Evolutionary conservation across 2,329 filamentous ascomycete genomes (phyloP).

Genomic region (Penicillium fuscoglaucum): DNA sequence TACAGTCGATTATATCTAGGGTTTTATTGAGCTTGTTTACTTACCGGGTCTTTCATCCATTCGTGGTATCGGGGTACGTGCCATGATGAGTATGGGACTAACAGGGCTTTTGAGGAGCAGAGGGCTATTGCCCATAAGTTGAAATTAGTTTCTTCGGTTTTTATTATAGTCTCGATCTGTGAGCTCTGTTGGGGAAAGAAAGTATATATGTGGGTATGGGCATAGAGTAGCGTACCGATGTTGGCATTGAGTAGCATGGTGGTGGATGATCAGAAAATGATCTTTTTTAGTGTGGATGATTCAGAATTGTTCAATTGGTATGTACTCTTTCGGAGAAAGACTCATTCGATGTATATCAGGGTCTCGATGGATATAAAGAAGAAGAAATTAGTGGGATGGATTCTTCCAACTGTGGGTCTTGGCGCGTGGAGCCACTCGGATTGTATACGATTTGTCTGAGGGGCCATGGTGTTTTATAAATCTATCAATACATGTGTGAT

Average conservation of each 20-base stretch:
- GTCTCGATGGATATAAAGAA: background rate
- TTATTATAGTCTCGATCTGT: background rate
- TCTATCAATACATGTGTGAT: background rate
- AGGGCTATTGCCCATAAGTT: constrained; percentile 56
- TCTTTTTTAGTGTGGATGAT: background rate
- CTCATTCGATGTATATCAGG: background rate
- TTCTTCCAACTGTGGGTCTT: constrained; percentile 22
- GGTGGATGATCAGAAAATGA: background rate
- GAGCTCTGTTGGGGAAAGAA: background rate
- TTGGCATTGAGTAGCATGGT: constrained; percentile 39
- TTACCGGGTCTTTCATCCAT: constrained; percentile 84
- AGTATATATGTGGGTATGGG: background rate
- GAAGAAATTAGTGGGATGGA: constrained; percentile 8
- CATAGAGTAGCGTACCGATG: constrained; percentile 30
- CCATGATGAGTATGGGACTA: constrained; percentile 79
- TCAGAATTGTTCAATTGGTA: background rate
- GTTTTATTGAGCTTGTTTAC: background rate
- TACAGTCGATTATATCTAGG: background rate
- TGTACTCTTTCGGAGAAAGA: background rate
- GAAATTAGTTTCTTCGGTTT: background rate
- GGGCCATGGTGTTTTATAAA: background rate
- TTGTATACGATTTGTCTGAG: background rate
- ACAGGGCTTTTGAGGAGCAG: constrained; percentile 63
- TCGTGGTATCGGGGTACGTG: constrained; percentile 82
- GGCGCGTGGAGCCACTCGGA: constrained; percentile 10